Evolutionary conservation across 148 eudicot species (phyloP).

Genomic region (Cornus controversa): DNA sequence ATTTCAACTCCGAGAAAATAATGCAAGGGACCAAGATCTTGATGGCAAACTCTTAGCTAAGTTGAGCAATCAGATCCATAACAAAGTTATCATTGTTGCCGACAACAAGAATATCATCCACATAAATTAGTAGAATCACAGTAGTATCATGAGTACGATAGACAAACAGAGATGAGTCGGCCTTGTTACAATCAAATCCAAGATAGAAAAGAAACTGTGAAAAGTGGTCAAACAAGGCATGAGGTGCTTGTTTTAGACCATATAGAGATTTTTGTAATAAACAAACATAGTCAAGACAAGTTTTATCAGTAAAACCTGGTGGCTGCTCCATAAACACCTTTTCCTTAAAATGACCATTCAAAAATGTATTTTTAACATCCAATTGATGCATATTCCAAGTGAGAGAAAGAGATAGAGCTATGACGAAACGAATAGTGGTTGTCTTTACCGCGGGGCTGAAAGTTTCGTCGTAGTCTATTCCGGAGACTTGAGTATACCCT

Average conservation of each 20-base stretch:
- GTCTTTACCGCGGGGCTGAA: not conserved
- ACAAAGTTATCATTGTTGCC: not conserved
- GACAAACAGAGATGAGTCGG: not conserved
- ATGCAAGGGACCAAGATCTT: not conserved
- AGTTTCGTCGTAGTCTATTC: not conserved
- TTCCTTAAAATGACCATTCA: not conserved
- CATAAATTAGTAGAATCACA: not conserved
- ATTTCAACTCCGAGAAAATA: not conserved
- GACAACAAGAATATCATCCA: not conserved
- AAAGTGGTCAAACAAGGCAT: not conserved
- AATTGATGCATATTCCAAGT: not conserved
- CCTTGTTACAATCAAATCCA: not conserved
- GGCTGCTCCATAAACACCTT: too few species aligned
- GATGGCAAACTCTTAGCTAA: not conserved
- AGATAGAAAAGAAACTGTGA: not conserved
- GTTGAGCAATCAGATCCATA: not conserved
- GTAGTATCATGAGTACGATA: not conserved
- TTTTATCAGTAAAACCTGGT: not conserved
- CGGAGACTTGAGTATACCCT: too few species aligned
- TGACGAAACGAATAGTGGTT: not conserved
- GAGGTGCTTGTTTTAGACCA: conserved; percentile 5
- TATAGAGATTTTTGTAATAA: not conserved
- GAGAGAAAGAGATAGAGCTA: not conserved
- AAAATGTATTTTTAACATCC: conserved; percentile 2
- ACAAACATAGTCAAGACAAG: not conserved